phyloP scores from a whole-genome alignment of 768 basidiomycete genomes.

The Termitomyces sp. region DNA sequence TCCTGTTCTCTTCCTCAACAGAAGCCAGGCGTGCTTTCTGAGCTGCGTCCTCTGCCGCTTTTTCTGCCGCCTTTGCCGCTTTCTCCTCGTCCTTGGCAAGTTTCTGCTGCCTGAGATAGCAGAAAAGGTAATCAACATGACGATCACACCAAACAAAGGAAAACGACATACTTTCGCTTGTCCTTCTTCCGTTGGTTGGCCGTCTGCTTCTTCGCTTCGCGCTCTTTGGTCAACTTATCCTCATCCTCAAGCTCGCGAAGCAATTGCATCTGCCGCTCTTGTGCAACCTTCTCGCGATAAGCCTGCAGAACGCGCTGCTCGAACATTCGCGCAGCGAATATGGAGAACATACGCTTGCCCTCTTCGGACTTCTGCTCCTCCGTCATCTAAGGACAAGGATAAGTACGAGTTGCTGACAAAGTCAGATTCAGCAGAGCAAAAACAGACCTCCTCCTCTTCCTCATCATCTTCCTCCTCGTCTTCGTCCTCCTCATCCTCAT shows the following conservation, averaged over 20 bases:
- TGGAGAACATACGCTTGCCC: slow-evolving; percentile 98
- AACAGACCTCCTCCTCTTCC: slow-evolving; percentile 47
- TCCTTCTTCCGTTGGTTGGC: slow-evolving; percentile 99
- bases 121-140: slow-evolving; percentile 4
- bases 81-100: slow-evolving; percentile 90
- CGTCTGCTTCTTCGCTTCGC: slow-evolving; percentile 89
- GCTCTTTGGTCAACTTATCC: slow-evolving; percentile 80
- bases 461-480: slow-evolving; percentile 67
- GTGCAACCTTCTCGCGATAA: slow-evolving; percentile 94
- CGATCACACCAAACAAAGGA: slow-evolving; percentile 2
- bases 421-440: slow-evolving; percentile 16
- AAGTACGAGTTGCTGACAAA: slow-evolving; percentile 9
- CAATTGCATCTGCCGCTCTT: slow-evolving; percentile 90
- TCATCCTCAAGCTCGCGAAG: slow-evolving; percentile 95
- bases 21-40: slow-evolving; percentile 71
- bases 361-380: slow-evolving; percentile 99
- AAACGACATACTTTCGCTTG: slow-evolving; percentile 65
- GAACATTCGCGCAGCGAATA: slow-evolving; percentile 99
- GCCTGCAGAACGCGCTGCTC: slow-evolving; percentile 97
- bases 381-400: slow-evolving; percentile 60
- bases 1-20: slow-evolving; percentile 76
- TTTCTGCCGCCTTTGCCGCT: slow-evolving; percentile 78
- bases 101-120: slow-evolving; percentile 73
- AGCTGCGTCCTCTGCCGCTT: slow-evolving; percentile 82
- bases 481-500: slow-evolving; percentile 55